Evolutionary conservation across 306 rosid genomes (phyloP).

Genomic region (Begonia fuchsioides): DNA sequence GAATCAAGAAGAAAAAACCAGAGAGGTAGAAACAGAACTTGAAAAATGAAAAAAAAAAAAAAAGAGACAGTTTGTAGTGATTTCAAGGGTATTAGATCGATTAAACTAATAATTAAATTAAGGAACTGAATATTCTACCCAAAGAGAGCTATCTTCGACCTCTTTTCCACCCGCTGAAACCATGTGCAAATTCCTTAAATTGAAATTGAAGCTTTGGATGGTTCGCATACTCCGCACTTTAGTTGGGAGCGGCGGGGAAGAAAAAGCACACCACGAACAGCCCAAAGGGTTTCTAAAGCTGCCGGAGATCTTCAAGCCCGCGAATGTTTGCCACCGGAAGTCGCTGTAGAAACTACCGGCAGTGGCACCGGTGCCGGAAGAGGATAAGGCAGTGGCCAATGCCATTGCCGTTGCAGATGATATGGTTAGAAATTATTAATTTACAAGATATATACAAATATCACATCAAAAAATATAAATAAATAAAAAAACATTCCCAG

Average conservation of each 20-base stretch:
- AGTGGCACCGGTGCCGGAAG: constrained; percentile 2
- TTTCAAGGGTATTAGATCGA: too few species aligned
- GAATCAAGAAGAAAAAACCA: too few species aligned
- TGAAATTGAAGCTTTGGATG: constrained; percentile 11
- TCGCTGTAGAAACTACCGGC: constrained; percentile 11
- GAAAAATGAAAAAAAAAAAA: too few species aligned
- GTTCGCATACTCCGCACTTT: constrained; percentile 19
- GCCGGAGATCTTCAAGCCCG: constrained; percentile 6
- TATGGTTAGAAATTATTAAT: not conserved
- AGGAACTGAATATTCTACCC: constrained; percentile 20
- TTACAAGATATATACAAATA: too few species aligned
- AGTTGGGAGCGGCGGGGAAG: constrained; percentile 13
- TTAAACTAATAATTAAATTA: not conserved
- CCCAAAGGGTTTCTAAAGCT: constrained; percentile 18
- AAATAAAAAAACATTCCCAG: too few species aligned
- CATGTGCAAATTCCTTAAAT: constrained; percentile 10
- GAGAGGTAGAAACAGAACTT: too few species aligned
- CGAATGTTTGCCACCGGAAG: constrained; percentile 14
- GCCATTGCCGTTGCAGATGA: constrained; percentile 22
- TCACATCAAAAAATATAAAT: too few species aligned
- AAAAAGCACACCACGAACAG: constrained; percentile 10
- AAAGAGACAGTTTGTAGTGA: too few species aligned
- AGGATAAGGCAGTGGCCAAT: constrained; percentile 28
- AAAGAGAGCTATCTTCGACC: constrained; percentile 42
- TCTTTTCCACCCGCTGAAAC: constrained; percentile 44